Percentiles rank a stretch among this genome's conserved stretches.
Conservation (phyloP, 2,329 filamentous ascomycete genomes). For the Raffaelea deltoideospora region DNA sequence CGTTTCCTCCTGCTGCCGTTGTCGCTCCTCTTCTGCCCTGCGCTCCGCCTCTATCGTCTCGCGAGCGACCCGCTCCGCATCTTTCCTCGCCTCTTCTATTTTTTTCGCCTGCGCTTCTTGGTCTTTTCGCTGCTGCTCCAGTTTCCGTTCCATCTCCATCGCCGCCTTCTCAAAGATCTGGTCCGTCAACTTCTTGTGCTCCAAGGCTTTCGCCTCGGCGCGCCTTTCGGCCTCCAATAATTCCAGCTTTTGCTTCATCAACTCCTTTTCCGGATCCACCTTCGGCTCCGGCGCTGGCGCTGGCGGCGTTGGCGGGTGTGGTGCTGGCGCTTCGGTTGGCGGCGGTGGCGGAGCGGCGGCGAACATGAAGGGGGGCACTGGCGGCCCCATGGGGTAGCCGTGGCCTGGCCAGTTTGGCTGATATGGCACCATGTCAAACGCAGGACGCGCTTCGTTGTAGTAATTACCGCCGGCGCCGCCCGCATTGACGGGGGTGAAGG, state of each 20-base stretch:
- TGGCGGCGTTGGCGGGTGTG: slow-evolving; percentile 20
- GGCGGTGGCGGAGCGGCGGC: slow-evolving; percentile 25
- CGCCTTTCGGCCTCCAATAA: slow-evolving; percentile 30
- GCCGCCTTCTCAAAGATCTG: slow-evolving; percentile 18
- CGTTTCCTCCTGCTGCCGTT: slow-evolving; percentile 17
- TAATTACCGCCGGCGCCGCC: slow-evolving; percentile 25
- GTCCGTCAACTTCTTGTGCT: slow-evolving; percentile 26
- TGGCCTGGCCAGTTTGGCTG: slow-evolving; percentile 18
- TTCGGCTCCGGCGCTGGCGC: slow-evolving; percentile 21
- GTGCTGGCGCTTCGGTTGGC: slow-evolving; percentile 24
- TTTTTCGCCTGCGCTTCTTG: slow-evolving; percentile 31
- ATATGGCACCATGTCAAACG: slow-evolving; percentile 38
- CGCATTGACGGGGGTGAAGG: slow-evolving; percentile 10
- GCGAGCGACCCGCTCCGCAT: slow-evolving; percentile 28
- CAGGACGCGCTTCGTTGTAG: slow-evolving; percentile 23
- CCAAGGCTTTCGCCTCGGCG: slow-evolving; percentile 28
- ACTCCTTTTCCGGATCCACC: slow-evolving; percentile 40
- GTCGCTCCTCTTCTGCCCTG: slow-evolving; percentile 21
- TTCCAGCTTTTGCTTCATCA: slow-evolving; percentile 44
- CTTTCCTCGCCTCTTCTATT: slow-evolving; percentile 29
- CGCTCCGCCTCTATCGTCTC: slow-evolving; percentile 19
- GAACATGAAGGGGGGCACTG: slow-evolving; percentile 24
- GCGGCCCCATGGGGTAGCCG: too few relatives aligned
- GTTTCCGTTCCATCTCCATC: slow-evolving; percentile 7
- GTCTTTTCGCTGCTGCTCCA: slow-evolving; percentile 19